Percentiles rank a stretch among this genome's conserved stretches.
phyloP scores from a whole-genome alignment of 1,284 basidiomycete species.

The Polyporus tsugae region DNA sequence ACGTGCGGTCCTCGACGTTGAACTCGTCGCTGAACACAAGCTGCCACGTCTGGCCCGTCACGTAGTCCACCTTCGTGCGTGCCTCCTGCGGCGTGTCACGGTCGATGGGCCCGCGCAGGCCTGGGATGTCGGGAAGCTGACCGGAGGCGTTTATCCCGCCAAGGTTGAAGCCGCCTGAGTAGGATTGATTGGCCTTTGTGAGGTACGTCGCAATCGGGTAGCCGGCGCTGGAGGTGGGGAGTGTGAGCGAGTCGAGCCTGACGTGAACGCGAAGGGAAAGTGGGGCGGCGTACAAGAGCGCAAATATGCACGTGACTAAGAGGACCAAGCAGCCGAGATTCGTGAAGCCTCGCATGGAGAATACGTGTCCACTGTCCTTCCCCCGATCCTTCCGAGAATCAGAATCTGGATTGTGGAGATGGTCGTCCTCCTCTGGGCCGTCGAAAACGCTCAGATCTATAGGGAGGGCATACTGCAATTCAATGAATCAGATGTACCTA shows the following conservation, averaged over 20 bases:
- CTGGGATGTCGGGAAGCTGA: conserved; percentile 70
- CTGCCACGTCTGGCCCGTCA: conserved; percentile 56
- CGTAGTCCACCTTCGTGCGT: conserved; percentile 65
- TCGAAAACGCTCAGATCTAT: conserved; percentile 74
- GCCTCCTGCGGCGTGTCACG: conserved; percentile 71
- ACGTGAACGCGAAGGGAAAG: conserved; percentile 10
- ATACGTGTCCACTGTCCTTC: conserved; percentile 49
- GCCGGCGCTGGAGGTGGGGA: not conserved
- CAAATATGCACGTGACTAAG: conserved; percentile 65
- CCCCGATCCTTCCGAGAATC: conserved; percentile 71
- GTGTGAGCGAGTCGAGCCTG: not conserved
- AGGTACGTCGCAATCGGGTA: conserved; percentile 1
- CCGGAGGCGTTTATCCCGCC: conserved; percentile 85
- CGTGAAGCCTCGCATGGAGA: conserved; percentile 76
- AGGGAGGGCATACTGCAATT: conserved; percentile 70
- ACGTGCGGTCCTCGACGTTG: not conserved
- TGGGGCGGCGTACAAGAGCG: conserved; percentile 69
- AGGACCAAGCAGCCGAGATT: conserved; percentile 84
- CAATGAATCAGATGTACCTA: conserved; percentile 43
- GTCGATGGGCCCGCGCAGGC: conserved; percentile 79
- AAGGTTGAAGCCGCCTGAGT: conserved; percentile 74
- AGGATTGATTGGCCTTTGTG: conserved; percentile 46
- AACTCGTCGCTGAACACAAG: conserved; percentile 67
- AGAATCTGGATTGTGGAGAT: conserved; percentile 80
- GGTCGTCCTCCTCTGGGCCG: conserved; percentile 69